Evolutionary conservation across 2,329 filamentous ascomycete genomes (phyloP).

Genomic region (Dothiorella sarmentorum): DNA sequence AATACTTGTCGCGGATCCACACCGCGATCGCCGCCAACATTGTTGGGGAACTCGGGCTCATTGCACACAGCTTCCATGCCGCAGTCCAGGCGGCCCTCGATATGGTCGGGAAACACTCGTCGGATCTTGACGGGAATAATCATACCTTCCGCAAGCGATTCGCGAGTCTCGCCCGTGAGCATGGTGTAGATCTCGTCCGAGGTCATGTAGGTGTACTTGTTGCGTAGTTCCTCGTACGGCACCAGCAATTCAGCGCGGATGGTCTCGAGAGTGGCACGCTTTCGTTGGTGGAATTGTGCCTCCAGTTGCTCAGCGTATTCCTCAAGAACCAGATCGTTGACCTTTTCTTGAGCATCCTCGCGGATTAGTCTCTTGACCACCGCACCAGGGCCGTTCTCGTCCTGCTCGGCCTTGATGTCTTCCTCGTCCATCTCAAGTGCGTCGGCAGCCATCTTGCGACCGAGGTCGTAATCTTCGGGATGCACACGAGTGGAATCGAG

Average conservation of each 20-base stretch:
- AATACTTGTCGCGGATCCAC: constrained; percentile 61
- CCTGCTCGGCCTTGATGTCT: constrained; percentile 90
- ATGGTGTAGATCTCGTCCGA: constrained; percentile 89
- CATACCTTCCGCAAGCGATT: constrained; percentile 84
- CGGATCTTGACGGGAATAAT: constrained; percentile 86
- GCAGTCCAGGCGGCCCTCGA: constrained; percentile 89
- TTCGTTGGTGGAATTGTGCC: constrained; percentile 86
- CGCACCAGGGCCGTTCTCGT: constrained; percentile 83
- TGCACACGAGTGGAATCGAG: constrained; percentile 96
- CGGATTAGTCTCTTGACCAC: constrained; percentile 94
- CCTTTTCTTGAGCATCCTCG: constrained; percentile 88
- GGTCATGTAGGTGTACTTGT: constrained; percentile 67
- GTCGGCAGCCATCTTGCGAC: constrained; percentile 97
- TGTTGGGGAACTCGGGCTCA: constrained; percentile 73
- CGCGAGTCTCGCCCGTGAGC: constrained; percentile 87
- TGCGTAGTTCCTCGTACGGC: constrained; percentile 90
- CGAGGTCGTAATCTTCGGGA: constrained; percentile 96
- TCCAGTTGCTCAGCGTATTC: constrained; percentile 96
- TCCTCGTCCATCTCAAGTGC: constrained; percentile 95
- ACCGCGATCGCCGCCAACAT: constrained; percentile 58
- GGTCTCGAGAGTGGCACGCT: constrained; percentile 91
- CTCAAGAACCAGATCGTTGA: constrained; percentile 93
- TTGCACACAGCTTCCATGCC: constrained; percentile 88
- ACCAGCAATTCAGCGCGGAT: constrained; percentile 90
- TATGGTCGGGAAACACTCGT: constrained; percentile 85